A percentile compares a stretch with the other conserved stretches of the same genome.
phyloP scores from a whole-genome alignment of 192 early-diverging fungal species.

The Allomyces javanicus region DNA sequence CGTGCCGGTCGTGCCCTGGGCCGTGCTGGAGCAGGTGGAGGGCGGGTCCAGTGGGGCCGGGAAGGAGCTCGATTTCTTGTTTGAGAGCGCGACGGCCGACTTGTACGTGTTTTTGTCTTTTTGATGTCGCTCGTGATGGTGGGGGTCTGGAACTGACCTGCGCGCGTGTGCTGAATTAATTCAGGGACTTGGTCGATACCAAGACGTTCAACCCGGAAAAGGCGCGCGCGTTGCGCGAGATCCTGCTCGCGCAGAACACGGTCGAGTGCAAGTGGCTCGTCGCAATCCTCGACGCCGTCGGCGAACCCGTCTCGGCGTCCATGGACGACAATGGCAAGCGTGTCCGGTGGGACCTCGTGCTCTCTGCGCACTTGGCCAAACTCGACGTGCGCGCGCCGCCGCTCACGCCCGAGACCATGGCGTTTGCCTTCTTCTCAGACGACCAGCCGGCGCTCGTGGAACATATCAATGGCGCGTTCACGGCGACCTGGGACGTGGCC shows the following conservation, averaged over 20 bases:
- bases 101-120: no score
- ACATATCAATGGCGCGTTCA: neutral
- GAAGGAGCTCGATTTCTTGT: no score
- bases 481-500: neutral
- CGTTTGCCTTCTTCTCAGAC: neutral
- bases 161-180: no score
- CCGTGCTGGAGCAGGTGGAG: no score
- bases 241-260: neutral
- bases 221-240: neutral
- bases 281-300: neutral
- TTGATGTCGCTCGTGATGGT: no score
- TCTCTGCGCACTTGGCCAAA: neutral
- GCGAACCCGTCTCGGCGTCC: neutral
- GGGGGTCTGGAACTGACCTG: no score
- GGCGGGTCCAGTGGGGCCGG: no score
- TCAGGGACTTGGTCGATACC: neutral
- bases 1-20: no score
- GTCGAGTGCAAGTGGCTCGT: neutral
- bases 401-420: neutral
- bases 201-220: neutral
- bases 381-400: neutral
- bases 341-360: neutral
- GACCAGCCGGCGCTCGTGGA: neutral
- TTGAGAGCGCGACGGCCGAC: no score
- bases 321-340: neutral